Base-by-base conservation (phyloP, 2,329 filamentous ascomycete species). In the Colletotrichum orbiculare region DNA sequence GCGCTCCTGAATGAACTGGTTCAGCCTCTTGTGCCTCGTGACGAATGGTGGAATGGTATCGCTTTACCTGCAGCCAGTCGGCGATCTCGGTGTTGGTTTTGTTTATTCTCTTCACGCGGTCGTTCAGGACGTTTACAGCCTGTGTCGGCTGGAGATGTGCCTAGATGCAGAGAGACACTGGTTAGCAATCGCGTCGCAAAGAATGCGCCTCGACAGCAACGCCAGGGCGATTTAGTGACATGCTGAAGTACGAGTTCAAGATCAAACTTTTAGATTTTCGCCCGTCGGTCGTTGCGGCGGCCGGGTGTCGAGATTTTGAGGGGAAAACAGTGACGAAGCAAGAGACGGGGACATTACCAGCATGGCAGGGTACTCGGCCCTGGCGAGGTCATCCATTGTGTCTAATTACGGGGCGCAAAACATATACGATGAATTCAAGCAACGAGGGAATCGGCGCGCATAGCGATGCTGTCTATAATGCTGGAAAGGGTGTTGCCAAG, bases 311-410 rank as follows among this genome's bases (percentile, higher is more conserved):
- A 17, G n/a, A n/a, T 13, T 34, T 7, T 60, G 53, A 12, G 37
- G 59, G 37, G 57, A 25, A 33, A 53, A 60, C 38, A 54, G 39
- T 54, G 55, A 54, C 48, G 55, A 60, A 38, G 25, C 17, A 49
- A 42, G 37, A 45, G 17, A 60, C 13, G 46, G 41, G 15, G 53
- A 61, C 57, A 54, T 85, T 85, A 97, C 95, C 90, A 97, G 90
- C 87, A 98, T 90, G 72, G 89, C 90, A 78, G 95, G 94, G 84
- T 98, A 98, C 80, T 97, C 95, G 79, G 91, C 86, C 80, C 94
- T 89, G 77, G 92, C 90, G 75, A 95, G 86, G 74, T 90, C 90
- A 66, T 92, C 90, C 89, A 93, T 93, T 73, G 73, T 78, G 71
- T 67, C 63, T 56, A 63, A 64, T 60, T 58, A 64, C 10, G 37